A percentile compares a stretch with the other conserved stretches of the same genome.
These are phyloP conservation scores for Fusarium sp. DNA, from an alignment of 2,329 filamentous ascomycete genomes.

Conservation along the genomic window DNA sequence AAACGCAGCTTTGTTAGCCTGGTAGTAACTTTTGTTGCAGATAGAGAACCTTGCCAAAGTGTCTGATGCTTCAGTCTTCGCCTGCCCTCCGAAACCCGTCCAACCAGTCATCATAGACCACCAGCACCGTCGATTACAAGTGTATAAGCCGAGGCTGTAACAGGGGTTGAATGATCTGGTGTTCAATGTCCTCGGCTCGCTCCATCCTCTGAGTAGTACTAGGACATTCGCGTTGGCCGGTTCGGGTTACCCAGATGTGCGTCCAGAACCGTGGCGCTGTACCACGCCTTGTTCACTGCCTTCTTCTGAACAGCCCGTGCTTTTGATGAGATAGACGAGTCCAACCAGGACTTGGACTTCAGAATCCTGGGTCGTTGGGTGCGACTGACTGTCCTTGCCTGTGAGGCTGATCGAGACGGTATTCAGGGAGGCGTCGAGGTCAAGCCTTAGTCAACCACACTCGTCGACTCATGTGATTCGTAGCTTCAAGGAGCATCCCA, in stretches of 20 bases:
- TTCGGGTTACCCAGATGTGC: conserved; percentile 24
- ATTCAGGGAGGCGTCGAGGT: not conserved
- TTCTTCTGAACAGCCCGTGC: conserved; percentile 29
- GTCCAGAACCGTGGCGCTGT: conserved; percentile 31
- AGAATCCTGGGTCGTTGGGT: conserved; percentile 30
- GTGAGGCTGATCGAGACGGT: not conserved
- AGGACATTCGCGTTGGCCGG: not conserved
- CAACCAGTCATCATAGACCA: conserved; percentile 9
- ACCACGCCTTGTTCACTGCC: conserved; percentile 29
- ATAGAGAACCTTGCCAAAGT: not conserved
- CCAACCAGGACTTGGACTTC: not conserved
- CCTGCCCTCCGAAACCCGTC: not conserved
- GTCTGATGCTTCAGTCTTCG: not conserved
- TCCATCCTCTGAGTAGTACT: conserved; percentile 27
- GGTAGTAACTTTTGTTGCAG: conserved; percentile 11
- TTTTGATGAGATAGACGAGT: conserved; percentile 11
- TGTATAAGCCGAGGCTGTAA: conserved; percentile 25
- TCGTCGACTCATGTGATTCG: not conserved
- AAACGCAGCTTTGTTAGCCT: not conserved
- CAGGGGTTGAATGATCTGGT: conserved; percentile 31
- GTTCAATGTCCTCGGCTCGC: conserved; percentile 30
- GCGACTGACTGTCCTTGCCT: not conserved
- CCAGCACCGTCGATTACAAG: conserved; percentile 34
- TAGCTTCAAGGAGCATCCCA: not conserved
- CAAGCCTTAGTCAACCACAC: not conserved